A percentile compares a stretch with the other conserved stretches of the same genome.
Evolutionary conservation across 495 filamentous ascomycete genomes (phyloP).

Genomic region (Penicillium pulvis): DNA sequence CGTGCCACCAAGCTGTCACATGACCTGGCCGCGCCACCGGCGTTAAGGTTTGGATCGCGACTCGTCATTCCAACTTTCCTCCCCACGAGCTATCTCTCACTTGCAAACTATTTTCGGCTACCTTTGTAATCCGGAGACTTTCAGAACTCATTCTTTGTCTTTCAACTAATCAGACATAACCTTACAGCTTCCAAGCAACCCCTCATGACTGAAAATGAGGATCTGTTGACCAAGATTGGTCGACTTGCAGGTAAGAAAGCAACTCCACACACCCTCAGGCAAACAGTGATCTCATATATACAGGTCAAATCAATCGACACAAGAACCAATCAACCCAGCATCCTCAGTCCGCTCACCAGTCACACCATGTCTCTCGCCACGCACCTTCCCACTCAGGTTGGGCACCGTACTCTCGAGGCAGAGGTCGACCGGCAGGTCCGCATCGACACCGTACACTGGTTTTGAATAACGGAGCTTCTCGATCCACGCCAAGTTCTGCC

Average conservation of each 20-base stretch:
- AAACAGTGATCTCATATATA: constrained; percentile 30
- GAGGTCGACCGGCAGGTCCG: constrained; percentile 42
- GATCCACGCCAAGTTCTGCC: constrained; percentile 22
- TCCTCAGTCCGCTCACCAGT: constrained; percentile 26
- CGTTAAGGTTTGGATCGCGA: constrained; percentile 12
- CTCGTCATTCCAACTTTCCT: constrained; percentile 16
- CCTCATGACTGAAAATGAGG: constrained; percentile 71
- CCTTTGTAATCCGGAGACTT: constrained; percentile 1
- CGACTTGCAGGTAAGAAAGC: constrained; percentile 65
- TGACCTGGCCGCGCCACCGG: constrained; percentile 14
- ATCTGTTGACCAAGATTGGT: constrained; percentile 73
- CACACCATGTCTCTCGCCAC: constrained; percentile 42
- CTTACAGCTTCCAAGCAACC: constrained; percentile 15
- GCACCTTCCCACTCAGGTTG: constrained; percentile 48
- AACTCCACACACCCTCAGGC: constrained; percentile 11
- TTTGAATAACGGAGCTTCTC: constrained; percentile 58
- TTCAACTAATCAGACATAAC: neutral
- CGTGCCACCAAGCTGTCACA: constrained; percentile 13
- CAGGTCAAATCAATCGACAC: constrained; percentile 83
- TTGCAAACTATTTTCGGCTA: neutral
- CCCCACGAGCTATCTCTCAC: constrained; percentile 3
- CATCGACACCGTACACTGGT: constrained; percentile 75
- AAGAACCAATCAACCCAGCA: constrained; percentile 59
- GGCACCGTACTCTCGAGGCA: constrained; percentile 49
- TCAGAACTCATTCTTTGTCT: neutral